Percentiles rank a stretch among this genome's conserved stretches.
Evolutionary conservation across 2,329 filamentous ascomycete species (phyloP).

Genomic region (Calonectria honghensis): DNA sequence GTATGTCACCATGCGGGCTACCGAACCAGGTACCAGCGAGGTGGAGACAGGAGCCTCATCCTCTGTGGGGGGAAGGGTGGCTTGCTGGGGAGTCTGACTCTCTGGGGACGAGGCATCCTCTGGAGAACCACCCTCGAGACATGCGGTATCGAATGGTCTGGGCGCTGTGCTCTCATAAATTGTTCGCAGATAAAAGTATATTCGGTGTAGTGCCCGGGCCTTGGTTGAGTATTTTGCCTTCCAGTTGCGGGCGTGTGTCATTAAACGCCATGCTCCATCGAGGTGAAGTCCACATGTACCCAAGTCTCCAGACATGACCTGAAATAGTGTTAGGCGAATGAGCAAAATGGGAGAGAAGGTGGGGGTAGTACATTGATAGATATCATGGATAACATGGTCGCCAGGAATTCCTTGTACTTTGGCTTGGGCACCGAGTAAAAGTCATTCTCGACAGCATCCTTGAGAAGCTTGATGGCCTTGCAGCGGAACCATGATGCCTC

Average conservation of each 20-base stretch:
- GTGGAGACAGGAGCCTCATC: conserved; percentile 21
- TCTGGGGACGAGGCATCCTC: neutral
- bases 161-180: conserved; percentile 52
- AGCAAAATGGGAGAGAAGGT: neutral
- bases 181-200: conserved; percentile 52
- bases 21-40: conserved; percentile 15
- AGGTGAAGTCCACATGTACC: conserved; percentile 51
- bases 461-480: conserved; percentile 50
- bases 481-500: conserved; percentile 40
- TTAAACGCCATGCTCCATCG: conserved; percentile 48
- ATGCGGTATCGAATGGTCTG: neutral
- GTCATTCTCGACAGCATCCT: conserved; percentile 50
- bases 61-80: conserved; percentile 14
- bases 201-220: conserved; percentile 49
- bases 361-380: conserved; percentile 51
- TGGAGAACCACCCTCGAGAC: neutral
- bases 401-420: conserved; percentile 55
- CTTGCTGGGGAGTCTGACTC: neutral
- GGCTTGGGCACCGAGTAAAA: conserved; percentile 42
- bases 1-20: conserved; percentile 36
- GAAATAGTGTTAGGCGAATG: neutral
- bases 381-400: conserved; percentile 56
- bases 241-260: conserved; percentile 43
- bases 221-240: conserved; percentile 48
- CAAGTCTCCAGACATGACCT: conserved; percentile 55